Evolutionary conservation across 2,329 filamentous ascomycete species (phyloP).

Genomic region (Ceratocystis cubensis): DNA sequence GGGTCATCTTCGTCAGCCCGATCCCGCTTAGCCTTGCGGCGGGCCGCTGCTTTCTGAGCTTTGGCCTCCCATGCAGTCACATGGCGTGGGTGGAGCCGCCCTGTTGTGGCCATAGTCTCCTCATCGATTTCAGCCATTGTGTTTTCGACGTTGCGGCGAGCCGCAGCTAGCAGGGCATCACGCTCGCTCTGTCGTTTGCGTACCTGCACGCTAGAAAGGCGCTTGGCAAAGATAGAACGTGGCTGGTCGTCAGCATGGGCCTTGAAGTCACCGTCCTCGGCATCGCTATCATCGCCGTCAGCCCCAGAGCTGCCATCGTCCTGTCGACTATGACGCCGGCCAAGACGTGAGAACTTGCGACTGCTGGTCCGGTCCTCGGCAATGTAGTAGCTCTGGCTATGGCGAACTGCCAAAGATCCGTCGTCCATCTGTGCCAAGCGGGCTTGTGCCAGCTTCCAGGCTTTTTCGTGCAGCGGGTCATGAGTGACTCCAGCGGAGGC

Average conservation of each 20-base stretch:
- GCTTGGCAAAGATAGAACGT: slow-evolving; percentile 56
- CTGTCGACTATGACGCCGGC: slow-evolving; percentile 24
- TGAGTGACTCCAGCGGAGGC: neutral
- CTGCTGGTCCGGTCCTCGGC: slow-evolving; percentile 29
- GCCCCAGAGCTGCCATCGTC: slow-evolving; percentile 25
- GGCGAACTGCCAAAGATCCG: slow-evolving; percentile 48
- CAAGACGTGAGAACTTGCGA: slow-evolving; percentile 32
- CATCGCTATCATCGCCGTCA: slow-evolving; percentile 36
- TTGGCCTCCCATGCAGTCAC: slow-evolving; percentile 68
- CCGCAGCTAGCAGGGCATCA: slow-evolving; percentile 60
- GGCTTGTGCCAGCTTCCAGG: slow-evolving; percentile 74
- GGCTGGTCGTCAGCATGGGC: slow-evolving; percentile 48
- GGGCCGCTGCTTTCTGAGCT: slow-evolving; percentile 56
- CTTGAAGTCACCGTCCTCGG: slow-evolving; percentile 40
- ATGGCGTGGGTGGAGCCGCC: slow-evolving; percentile 55
- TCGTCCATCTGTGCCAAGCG: slow-evolving; percentile 68
- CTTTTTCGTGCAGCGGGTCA: slow-evolving; percentile 61
- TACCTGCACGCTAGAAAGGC: slow-evolving; percentile 54
- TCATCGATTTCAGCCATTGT: slow-evolving; percentile 71
- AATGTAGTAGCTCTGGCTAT: slow-evolving; percentile 68
- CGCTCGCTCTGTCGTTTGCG: slow-evolving; percentile 66
- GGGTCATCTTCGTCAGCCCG: slow-evolving; percentile 25
- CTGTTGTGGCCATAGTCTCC: slow-evolving; percentile 38
- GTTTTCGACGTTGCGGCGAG: slow-evolving; percentile 74
- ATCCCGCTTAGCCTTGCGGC: slow-evolving; percentile 29